A percentile compares a stretch with the other conserved stretches of the same genome.
These are phyloP conservation scores for Mycotypha africana DNA, from an alignment of 371 early-diverging fungal genomes.

Conservation along the genomic window DNA sequence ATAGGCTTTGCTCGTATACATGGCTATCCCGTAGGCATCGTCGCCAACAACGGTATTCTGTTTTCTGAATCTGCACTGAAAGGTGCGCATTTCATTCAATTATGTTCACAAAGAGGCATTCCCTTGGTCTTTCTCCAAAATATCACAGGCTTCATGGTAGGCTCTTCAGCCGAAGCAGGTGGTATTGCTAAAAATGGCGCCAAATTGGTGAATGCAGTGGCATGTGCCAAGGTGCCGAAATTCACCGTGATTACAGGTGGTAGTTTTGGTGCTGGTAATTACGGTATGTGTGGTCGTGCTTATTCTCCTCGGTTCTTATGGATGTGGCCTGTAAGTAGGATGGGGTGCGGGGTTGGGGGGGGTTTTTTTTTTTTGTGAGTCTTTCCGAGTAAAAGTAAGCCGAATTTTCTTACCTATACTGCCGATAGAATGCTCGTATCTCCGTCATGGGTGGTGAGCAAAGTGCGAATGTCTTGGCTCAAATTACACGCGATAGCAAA, in stretches of 20 bases:
- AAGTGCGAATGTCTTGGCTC: constrained; percentile 92
- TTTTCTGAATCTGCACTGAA: constrained; percentile 95
- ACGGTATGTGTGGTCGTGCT: constrained; percentile 98
- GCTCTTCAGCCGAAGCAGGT: constrained; percentile 92
- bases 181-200: constrained; percentile 99
- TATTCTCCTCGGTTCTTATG: constrained; percentile 94
- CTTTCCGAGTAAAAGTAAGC: too few species aligned
- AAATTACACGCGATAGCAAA: constrained; percentile 83
- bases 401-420: too few species aligned
- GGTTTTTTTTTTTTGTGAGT: background rate
- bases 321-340: constrained; percentile 89
- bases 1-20: constrained; percentile 89
- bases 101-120: constrained; percentile 91
- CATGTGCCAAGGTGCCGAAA: constrained; percentile 94
- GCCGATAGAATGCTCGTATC: constrained; percentile 86
- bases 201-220: constrained; percentile 95
- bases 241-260: constrained; percentile 93
- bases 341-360: background rate
- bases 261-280: constrained; percentile 94
- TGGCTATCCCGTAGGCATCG: constrained; percentile 92
- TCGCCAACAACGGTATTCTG: constrained; percentile 98
- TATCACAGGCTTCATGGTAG: constrained; percentile 97
- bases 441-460: constrained; percentile 99
- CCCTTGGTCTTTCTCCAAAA: constrained; percentile 96
- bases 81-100: constrained; percentile 96